Base-by-base conservation (phyloP, 768 basidiomycete genomes). In the Boletus fagicola region DNA sequence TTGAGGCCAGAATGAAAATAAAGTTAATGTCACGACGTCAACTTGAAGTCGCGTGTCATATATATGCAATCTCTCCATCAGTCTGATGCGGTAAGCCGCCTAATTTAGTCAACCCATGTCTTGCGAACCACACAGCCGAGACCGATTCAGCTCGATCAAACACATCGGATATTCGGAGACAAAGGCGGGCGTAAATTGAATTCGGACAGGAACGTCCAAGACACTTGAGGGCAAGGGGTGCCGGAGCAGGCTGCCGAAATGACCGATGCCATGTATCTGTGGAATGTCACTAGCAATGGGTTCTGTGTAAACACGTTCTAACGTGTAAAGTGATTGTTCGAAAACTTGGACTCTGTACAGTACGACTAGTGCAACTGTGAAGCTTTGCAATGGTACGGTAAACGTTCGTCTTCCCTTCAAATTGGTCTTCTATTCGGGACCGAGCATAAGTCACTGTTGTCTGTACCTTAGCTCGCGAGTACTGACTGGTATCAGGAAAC, bases 141-240 rank as follows among this genome's bases (percentile, higher is more conserved):
- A 56, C 57, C 55, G 26, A 52, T 49, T 59, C 47, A 36, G 52
- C 53, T 60, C 45, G 47, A 57, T 65, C 57, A 60, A 57, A 68
- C 61, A 60, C 64, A 48, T 64, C 66, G 55, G 55, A 43, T 60
- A 50, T 54, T 43, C 47, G 43, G 55, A 43, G 35, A 35, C 43
- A n/a, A 35, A 39, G 40, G 52, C 39, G 22, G 40, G 51, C 20
- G 43, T 30, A 6, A 20, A 47, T 42, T 28, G 49, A 35, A 54
- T 13, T 49, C 44, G 46, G 51, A 35, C 49, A 26, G 35, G 26
- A 11, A 31, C n/a, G 24, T 30, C 18, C 28, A 39, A 33, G 42
- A 49, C 20, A 2, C 39, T 28, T 38, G 33, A 18, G 7, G 9
- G 18, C 7, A 22, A 31, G 40, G 31, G 5, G 18, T 15, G 15